A percentile compares a stretch with the other conserved stretches of the same genome.
Conservation (phyloP, 2,329 filamentous ascomycete genomes). For the Falciphora oryzae region DNA sequence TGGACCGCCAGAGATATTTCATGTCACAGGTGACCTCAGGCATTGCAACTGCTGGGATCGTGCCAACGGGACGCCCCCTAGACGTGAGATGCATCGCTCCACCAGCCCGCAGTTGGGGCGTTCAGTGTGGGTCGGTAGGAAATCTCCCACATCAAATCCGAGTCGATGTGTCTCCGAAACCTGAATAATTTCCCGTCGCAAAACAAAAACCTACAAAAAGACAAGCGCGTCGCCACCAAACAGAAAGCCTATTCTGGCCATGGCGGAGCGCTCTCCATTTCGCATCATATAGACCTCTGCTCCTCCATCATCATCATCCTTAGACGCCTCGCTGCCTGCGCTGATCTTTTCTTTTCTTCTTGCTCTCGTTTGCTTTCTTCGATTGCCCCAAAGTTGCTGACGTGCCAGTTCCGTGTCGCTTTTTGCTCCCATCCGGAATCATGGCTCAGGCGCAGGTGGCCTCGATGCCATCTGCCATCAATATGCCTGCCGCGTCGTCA, state of each 20-base stretch:
- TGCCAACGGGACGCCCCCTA: too few species aligned
- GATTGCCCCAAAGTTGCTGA: constrained; percentile 1
- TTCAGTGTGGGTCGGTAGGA: not conserved
- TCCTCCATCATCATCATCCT: not conserved
- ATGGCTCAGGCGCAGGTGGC: constrained; percentile 18
- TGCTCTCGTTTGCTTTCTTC: not conserved
- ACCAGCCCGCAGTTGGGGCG: not conserved
- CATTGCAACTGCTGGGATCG: too few species aligned
- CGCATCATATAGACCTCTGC: not conserved
- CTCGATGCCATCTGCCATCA: constrained; percentile 32
- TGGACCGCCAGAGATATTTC: too few species aligned
- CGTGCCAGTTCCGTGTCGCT: not conserved
- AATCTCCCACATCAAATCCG: not conserved
- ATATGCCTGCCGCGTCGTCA: constrained; percentile 15
- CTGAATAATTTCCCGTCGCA: not conserved
- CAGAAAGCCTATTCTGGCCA: not conserved
- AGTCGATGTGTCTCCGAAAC: not conserved
- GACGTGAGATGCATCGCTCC: not conserved
- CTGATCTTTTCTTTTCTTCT: constrained; percentile 1
- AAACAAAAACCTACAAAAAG: not conserved
- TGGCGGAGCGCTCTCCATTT: not conserved
- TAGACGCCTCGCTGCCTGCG: not conserved
- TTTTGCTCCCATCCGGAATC: constrained; percentile 3
- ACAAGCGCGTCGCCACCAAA: not conserved
- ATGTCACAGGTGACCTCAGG: too few species aligned